Conservation (phyloP, 2,329 filamentous ascomycete species). For the Venturia carpophila region DNA sequence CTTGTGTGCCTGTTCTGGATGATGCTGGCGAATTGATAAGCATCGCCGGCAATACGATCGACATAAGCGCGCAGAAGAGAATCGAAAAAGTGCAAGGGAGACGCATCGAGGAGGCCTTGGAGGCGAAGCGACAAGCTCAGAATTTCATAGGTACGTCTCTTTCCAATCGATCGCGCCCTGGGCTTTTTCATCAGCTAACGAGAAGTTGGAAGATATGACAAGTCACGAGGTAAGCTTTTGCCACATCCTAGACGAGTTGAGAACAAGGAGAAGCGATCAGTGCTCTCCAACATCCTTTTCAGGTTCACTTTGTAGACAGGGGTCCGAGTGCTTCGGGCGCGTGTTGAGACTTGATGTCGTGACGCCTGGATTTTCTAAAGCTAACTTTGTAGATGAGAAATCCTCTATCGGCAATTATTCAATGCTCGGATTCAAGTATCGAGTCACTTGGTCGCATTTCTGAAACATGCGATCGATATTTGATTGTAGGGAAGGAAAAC, state of each 20-base stretch:
- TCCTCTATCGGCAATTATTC: slow-evolving; percentile 20
- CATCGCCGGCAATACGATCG: slow-evolving; percentile 28
- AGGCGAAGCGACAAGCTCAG: slow-evolving; percentile 20
- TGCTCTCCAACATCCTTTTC: background rate
- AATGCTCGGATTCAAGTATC: slow-evolving; percentile 17
- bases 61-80: slow-evolving; percentile 29
- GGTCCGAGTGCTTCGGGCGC: background rate
- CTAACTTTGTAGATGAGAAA: slow-evolving; percentile 20
- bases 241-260: background rate
- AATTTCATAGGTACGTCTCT: slow-evolving; percentile 3
- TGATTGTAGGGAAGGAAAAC: background rate
- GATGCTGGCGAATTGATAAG: slow-evolving; percentile 25
- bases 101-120: slow-evolving; percentile 17
- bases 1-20: slow-evolving; percentile 28
- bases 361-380: background rate
- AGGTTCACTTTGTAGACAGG: too few species aligned
- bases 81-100: slow-evolving; percentile 21
- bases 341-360: background rate
- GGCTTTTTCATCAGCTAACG: background rate
- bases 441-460: slow-evolving; percentile 5
- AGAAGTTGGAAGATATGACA: slow-evolving; percentile 12
- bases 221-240: slow-evolving; percentile 11
- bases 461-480: slow-evolving; percentile 19
- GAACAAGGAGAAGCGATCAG: background rate
- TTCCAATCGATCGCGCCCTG: background rate